These are phyloP conservation scores for Xylaria flabelliformis DNA, from an alignment of 495 filamentous ascomycete species.

Conservation along the genomic window DNA sequence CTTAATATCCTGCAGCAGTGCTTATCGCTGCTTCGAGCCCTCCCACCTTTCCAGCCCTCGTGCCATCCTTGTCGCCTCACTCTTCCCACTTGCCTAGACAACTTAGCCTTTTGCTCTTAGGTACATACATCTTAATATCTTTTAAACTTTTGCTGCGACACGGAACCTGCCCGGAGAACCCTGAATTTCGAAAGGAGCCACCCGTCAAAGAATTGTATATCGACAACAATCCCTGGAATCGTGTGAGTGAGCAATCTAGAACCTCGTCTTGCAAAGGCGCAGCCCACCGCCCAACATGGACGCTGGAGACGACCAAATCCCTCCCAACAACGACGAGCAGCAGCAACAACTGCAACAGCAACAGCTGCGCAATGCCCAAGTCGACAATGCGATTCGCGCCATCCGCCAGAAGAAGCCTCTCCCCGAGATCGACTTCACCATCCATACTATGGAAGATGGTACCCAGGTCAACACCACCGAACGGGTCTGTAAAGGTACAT, in stretches of 20 bases:
- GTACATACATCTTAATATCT: background rate
- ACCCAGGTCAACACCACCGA: constrained; percentile 92
- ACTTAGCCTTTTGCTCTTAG: background rate
- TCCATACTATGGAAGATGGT: constrained; percentile 98
- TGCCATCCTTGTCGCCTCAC: constrained; percentile 21
- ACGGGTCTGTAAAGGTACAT: constrained; percentile 92
- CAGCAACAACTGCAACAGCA: constrained; percentile 34
- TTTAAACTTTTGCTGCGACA: background rate
- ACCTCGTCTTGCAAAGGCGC: constrained; percentile 31
- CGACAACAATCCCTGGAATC: constrained; percentile 5
- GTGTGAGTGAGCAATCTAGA: constrained; percentile 15
- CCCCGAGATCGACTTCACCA: constrained; percentile 96
- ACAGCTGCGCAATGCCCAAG: constrained; percentile 53
- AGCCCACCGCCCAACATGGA: constrained; percentile 46
- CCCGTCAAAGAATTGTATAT: background rate
- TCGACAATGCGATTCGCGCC: constrained; percentile 76
- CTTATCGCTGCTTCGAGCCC: constrained; percentile 26
- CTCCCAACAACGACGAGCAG: constrained; percentile 38
- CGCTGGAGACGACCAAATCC: constrained; percentile 43
- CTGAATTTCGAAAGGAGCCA: background rate
- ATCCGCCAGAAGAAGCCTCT: constrained; percentile 91
- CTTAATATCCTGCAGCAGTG: constrained; percentile 11
- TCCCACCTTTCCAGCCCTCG: constrained; percentile 19
- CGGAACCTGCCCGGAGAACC: background rate
- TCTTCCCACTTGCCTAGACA: background rate